phyloP scores from a whole-genome alignment of 768 basidiomycete genomes.

The Suillus hirtellus region DNA sequence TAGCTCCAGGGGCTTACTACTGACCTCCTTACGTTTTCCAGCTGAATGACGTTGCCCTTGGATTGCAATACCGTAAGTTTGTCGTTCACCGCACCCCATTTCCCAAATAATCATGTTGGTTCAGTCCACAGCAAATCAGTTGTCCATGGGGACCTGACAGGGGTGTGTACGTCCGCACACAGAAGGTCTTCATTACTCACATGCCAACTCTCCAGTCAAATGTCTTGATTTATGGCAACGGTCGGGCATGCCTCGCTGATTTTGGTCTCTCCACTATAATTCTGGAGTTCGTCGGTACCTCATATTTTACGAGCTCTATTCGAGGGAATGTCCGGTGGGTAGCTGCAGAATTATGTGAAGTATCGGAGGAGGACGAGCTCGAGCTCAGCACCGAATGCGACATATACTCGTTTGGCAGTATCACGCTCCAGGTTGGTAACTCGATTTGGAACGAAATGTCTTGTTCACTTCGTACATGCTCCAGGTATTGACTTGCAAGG shows the following conservation, averaged over 20 bases:
- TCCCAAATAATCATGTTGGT: background rate
- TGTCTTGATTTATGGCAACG: conserved; percentile 16
- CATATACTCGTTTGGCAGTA: background rate
- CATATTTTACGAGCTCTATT: background rate
- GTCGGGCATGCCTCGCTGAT: background rate
- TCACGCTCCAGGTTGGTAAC: background rate
- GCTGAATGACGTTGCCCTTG: background rate
- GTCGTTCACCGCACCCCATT: background rate
- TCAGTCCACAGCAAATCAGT: background rate
- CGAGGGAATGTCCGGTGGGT: background rate
- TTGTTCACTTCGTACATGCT: background rate
- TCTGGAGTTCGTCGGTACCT: conserved; percentile 33
- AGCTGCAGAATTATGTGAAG: background rate
- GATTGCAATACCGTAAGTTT: background rate
- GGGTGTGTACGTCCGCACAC: background rate
- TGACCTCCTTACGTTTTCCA: background rate
- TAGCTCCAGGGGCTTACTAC: background rate
- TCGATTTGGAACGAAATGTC: background rate
- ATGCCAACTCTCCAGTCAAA: conserved; percentile 5
- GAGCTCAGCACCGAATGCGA: background rate
- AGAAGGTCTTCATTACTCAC: background rate
- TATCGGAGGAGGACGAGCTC: background rate
- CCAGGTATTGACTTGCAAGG: background rate
- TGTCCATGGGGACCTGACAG: background rate
- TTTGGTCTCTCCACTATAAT: conserved; percentile 43